Evolutionary conservation across 306 rosid species (phyloP), one percentile per base, ranked within the genome.

Genomic region (Arachis stenosperma): DNA sequence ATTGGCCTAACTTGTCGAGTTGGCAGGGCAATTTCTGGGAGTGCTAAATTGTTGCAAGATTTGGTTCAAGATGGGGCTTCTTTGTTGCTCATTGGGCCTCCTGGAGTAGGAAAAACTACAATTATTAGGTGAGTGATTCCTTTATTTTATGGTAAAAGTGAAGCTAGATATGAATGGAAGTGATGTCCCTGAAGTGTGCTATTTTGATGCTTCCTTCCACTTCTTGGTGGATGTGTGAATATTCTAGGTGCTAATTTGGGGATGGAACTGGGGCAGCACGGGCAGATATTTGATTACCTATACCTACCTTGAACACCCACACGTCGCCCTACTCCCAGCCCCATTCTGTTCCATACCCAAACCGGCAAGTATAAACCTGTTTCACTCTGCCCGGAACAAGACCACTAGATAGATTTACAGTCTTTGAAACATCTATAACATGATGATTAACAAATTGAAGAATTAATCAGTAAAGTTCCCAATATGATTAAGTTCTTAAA

Each of bases 41-140:
- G 88, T 85, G 97, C 94, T 54, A 81, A 75, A 77, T 84, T 93
- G 83, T 84, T 93, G 84, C 84, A 75, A 76, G 97, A 89, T 84
- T 88, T 93, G 88, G 88, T 91, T 81, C 88, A 89, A 76, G 94
- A 89, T n/a, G 97, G 97, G 30, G 77, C 90, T 79, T 93, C 98
- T 71, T 83, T 93, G 85, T 83, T 91, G 84, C 91, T 93, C 63
- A 93, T 91, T 80, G 98, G 97, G 22, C 98, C 98, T 79, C 98
- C 97, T 11, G 98, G 98, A 57, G 97, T 91, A 22, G 97, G 97
- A 74, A 93, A 93, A 85, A 91, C 98, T 75, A 94, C 98, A 41
- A 91, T 94, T 70, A 91, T 94, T 73, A 82, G 98, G 98, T 88
- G 52, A 39, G 88, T 79, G 41, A 77, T 65, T 76, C 6, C 69